Base-by-base conservation (phyloP, 1,139 yeast species). In the Sugiyamaella pinicola region DNA sequence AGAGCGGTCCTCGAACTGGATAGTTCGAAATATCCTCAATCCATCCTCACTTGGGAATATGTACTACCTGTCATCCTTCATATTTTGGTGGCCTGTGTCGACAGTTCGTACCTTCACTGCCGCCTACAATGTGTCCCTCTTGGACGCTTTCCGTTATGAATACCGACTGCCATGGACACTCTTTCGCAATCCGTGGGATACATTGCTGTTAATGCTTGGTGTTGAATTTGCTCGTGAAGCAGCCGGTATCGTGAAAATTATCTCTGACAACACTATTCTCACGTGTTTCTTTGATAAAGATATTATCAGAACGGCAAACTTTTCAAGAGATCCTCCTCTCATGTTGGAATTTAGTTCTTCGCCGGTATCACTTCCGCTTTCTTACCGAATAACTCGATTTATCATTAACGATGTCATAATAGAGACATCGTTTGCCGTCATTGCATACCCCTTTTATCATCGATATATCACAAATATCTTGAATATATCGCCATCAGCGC, bases 21-120 rank as follows among this genome's bases (percentile, higher is more conserved):
- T 38, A 15, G 29, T 38, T 10, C 42, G 42, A 13, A 21, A 38
- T 8, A 38, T 38, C 29, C 42, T 38, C 29, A 38, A 38, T 38
- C 42, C 42, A 3, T 12, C 38, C 9, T 41, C 35, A 17, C 12
- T 26, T 10, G 9, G 6, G 4, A 19, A 13, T 8, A 2, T 13
- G 12, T 26, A 17, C 6, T 7, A 41, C 9, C 15, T 13, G 6
- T 3, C 35, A 13, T 13, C 17, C n/a, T 3, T 21, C n/a, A 10
- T 21, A 5, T 3, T 38, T 22, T 38, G n/a, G 10, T 38, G 42
- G 42, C 46, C 43, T 4, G 18, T 34, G 1, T 15, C 24, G 6
- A 28, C 37, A 15, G 34, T 38, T 26, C 34, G 28, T 42, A 12
- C 22, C 4, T 6, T 31, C 28, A 37, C 42, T 15, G 26, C n/a